phyloP scores from a whole-genome alignment of 2,329 filamentous ascomycete genomes.

The Tolypocladium tropicale region DNA sequence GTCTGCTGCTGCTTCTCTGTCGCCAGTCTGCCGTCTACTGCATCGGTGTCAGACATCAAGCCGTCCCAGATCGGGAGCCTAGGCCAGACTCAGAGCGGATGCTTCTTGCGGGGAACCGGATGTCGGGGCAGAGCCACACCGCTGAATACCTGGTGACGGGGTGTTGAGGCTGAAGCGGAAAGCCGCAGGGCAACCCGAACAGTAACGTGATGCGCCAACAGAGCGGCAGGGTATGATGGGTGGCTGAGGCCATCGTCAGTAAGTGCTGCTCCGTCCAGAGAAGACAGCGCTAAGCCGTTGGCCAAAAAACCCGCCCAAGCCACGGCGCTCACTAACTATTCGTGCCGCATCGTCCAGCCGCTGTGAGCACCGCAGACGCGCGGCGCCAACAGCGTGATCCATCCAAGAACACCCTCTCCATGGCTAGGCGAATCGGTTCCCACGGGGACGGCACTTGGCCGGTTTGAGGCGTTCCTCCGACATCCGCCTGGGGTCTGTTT shows the following conservation, averaged over 20 bases:
- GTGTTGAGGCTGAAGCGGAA: background rate
- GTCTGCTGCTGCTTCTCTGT: background rate
- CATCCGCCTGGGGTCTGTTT: slow-evolving; percentile 12
- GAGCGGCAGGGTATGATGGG: background rate
- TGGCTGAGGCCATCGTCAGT: background rate
- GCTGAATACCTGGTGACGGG: background rate
- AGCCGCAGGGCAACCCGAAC: background rate
- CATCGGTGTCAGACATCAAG: background rate
- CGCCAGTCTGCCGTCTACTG: background rate
- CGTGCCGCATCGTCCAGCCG: background rate
- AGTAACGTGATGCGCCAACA: slow-evolving; percentile 1
- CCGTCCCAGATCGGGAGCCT: background rate
- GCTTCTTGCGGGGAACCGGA: background rate
- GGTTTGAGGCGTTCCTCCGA: slow-evolving; percentile 18
- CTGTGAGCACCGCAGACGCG: slow-evolving; percentile 3
- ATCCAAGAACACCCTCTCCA: background rate
- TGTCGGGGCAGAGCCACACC: background rate
- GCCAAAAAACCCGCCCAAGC: background rate
- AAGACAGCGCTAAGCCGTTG: background rate
- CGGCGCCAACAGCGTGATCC: slow-evolving; percentile 6
- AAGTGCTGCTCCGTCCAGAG: background rate
- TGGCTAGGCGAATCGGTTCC: background rate
- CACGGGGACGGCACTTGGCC: slow-evolving; percentile 13
- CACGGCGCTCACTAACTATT: background rate
- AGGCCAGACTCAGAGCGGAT: background rate